These are phyloP conservation scores for Closterium sp. DNA, from an alignment of 139 green algal genomes.

Conservation along the genomic window DNA sequence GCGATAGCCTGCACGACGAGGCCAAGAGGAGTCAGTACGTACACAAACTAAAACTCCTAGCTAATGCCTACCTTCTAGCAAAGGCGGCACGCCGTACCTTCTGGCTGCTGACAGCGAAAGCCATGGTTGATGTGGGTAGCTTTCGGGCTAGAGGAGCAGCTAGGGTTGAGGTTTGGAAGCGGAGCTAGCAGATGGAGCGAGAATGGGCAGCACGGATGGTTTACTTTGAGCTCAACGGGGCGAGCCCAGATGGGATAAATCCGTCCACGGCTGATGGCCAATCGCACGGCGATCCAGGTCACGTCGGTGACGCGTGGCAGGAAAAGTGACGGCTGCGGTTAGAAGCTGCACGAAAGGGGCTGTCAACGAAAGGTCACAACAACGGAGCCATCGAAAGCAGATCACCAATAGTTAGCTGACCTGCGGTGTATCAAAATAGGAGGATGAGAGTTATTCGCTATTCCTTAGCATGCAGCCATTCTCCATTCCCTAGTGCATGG, in stretches of 20 bases:
- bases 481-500: too few relatives aligned
- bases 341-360: neutral
- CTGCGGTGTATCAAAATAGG: neutral
- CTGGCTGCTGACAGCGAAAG: neutral
- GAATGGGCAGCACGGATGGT: neutral
- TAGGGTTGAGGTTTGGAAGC: neutral
- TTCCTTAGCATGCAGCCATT: too few relatives aligned
- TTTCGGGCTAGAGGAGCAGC: neutral
- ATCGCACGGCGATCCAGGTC: neutral
- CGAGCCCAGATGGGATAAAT: neutral
- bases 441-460: too few relatives aligned
- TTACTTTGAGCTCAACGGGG: neutral
- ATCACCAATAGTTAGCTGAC: neutral
- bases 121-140: neutral
- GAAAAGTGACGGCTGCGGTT: neutral
- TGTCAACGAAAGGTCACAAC: neutral
- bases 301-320: neutral
- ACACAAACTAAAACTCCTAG: neutral
- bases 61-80: too few relatives aligned
- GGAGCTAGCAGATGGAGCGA: neutral
- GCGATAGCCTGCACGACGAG: neutral
- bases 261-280: neutral
- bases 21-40: neutral
- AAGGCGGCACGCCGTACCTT: too few relatives aligned
- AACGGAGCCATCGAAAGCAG: neutral